These are phyloP conservation scores for Gossypium raimondii DNA, from an alignment of 345 rosid genomes.

Conservation along the genomic window DNA sequence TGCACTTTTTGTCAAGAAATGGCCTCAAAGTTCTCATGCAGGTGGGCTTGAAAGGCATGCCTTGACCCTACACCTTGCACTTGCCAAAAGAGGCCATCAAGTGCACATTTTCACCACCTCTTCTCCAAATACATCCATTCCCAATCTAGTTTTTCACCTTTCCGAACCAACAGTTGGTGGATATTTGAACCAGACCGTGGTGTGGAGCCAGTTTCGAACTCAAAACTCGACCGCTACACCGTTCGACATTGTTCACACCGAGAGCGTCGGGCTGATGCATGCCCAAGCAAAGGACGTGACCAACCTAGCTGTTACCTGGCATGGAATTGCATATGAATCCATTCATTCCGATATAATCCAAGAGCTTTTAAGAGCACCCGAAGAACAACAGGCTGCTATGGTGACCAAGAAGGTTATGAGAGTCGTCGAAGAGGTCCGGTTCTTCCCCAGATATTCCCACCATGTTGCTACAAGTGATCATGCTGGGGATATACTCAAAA, in stretches of 20 bases:
- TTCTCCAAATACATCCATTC: slow-evolving; percentile 21
- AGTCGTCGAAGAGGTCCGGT: slow-evolving; percentile 80
- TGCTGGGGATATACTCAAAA: slow-evolving; percentile 74
- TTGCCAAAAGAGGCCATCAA: slow-evolving; percentile 77
- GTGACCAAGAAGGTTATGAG: slow-evolving; percentile 49
- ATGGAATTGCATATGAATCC: slow-evolving; percentile 93
- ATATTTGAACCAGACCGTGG: slow-evolving; percentile 62
- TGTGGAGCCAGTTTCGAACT: slow-evolving; percentile 64
- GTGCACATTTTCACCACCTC: slow-evolving; percentile 79
- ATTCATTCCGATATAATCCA: slow-evolving; percentile 87
- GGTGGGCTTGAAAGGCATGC: slow-evolving; percentile 94
- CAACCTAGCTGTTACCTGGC: slow-evolving; percentile 80
- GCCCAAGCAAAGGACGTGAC: slow-evolving; percentile 58
- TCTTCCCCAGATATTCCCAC: slow-evolving; percentile 72
- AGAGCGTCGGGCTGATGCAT: slow-evolving; percentile 82
- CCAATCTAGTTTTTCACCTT: slow-evolving; percentile 63
- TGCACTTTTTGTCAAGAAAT: slow-evolving; percentile 82
- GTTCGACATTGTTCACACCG: slow-evolving; percentile 80
- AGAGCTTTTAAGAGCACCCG: slow-evolving; percentile 56
- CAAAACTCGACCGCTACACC: slow-evolving; percentile 68
- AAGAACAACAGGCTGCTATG: slow-evolving; percentile 46
- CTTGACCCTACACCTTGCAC: slow-evolving; percentile 71
- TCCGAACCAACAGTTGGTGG: slow-evolving; percentile 71
- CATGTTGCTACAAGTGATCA: slow-evolving; percentile 95
- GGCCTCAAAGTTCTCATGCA: slow-evolving; percentile 74